Percentiles rank a stretch among this genome's conserved stretches.
phyloP scores from a whole-genome alignment of 352 stramenopile genomes.

The Globisporangium mamillatum region DNA sequence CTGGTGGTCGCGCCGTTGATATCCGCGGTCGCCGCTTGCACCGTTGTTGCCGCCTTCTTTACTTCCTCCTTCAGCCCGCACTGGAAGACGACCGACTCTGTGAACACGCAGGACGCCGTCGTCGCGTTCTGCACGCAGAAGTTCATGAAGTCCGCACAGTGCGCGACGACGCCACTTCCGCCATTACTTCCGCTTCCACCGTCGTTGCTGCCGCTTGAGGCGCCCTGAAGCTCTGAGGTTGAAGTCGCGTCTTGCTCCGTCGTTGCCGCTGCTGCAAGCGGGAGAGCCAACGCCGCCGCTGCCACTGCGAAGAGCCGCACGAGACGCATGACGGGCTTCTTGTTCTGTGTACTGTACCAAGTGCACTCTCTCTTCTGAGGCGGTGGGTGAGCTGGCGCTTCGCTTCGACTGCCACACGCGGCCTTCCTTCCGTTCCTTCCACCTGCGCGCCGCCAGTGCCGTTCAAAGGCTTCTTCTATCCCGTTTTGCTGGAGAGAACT shows the following conservation, averaged over 20 bases:
- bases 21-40: neutral
- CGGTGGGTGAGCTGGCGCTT: too few species aligned
- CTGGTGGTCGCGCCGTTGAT: neutral
- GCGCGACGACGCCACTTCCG: slow-evolving; percentile 16
- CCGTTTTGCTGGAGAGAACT: neutral
- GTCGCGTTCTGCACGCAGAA: slow-evolving; percentile 44
- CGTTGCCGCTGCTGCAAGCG: neutral
- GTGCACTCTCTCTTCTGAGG: neutral
- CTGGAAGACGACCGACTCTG: slow-evolving; percentile 34
- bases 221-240: neutral
- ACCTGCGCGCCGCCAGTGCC: too few species aligned
- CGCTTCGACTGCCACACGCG: too few species aligned
- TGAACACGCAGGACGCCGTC: slow-evolving; percentile 57
- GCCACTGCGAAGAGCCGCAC: neutral
- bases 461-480: neutral
- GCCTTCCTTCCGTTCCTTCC: neutral
- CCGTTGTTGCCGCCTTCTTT: neutral
- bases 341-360: neutral
- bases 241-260: neutral
- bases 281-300: neutral
- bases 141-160: slow-evolving; percentile 45
- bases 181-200: neutral
- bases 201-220: neutral
- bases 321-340: neutral
- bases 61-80: slow-evolving; percentile 25